phyloP scores from a whole-genome alignment of 78 protist genomes.

The Acrasis kona region DNA sequence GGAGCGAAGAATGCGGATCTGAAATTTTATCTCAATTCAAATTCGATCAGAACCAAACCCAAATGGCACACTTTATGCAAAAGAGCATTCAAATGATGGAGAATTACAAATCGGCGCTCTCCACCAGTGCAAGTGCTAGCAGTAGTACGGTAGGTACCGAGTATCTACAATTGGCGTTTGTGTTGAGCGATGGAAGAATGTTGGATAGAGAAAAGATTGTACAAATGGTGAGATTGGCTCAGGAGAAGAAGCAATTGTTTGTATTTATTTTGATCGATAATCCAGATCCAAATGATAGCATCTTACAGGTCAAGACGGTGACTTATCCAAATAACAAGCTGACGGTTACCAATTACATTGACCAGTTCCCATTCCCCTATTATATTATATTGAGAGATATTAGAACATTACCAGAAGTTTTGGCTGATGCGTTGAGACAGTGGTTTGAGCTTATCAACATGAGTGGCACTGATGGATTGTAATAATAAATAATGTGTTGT shows the following conservation, averaged over 20 bases:
- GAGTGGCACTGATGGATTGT: no score
- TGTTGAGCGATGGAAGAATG: constrained; percentile 10
- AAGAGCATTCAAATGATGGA: background rate
- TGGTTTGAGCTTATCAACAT: constrained; percentile 24
- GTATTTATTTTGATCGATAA: constrained; percentile 18
- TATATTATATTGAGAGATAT: constrained; percentile 15
- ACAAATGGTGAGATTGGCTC: background rate
- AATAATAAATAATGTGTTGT: no score
- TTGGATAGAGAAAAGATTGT: constrained; percentile 2
- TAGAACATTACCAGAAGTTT: background rate
- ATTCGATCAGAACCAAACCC: constrained; percentile 19
- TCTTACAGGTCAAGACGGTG: background rate
- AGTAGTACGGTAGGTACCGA: background rate
- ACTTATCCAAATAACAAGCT: background rate
- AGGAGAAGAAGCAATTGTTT: constrained; percentile 11
- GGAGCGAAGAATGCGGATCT: background rate
- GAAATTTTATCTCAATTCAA: constrained; percentile 2
- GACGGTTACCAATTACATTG: constrained; percentile 11
- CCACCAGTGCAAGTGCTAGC: no score
- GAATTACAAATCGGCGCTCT: background rate
- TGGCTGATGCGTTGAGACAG: constrained; percentile 20
- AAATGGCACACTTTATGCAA: background rate
- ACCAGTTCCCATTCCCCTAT: constrained; percentile 25
- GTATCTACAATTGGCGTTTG: constrained; percentile 17
- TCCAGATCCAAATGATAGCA: background rate